phyloP scores from a whole-genome alignment of 78 protist species.

The Tieghemostelium lacteum region DNA sequence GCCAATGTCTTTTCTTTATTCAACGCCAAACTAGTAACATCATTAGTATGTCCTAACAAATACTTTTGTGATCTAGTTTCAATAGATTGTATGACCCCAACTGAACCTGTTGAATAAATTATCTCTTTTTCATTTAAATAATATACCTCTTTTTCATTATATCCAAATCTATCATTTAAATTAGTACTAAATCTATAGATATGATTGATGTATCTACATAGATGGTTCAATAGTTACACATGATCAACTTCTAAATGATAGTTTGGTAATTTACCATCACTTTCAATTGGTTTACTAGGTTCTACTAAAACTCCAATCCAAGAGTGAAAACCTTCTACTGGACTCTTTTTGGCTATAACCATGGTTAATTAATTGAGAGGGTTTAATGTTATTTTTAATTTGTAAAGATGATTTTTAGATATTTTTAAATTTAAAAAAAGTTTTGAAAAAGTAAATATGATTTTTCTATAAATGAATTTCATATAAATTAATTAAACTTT shows the following conservation, averaged over 20 bases:
- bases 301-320: background rate
- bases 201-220: too few species aligned
- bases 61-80: slow-evolving; percentile 16
- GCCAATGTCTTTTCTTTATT: slow-evolving; percentile 6
- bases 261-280: background rate
- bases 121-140: background rate
- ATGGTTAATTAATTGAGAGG: too few species aligned
- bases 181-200: too few species aligned
- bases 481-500: too few species aligned
- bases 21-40: slow-evolving; percentile 5
- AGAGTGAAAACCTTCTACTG: background rate
- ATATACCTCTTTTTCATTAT: slow-evolving; percentile 11
- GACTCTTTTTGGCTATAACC: background rate
- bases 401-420: too few species aligned
- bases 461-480: too few species aligned
- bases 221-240: background rate
- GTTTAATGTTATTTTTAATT: too few species aligned
- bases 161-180: slow-evolving; percentile 52
- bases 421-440: too few species aligned
- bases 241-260: too few species aligned
- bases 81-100: slow-evolving; percentile 38
- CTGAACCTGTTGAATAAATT: slow-evolving; percentile 19
- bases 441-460: too few species aligned
- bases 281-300: background rate
- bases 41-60: slow-evolving; percentile 29